These are phyloP conservation scores for Neocatenulostroma microsporum DNA, from an alignment of 2,329 filamentous ascomycete genomes.

Conservation along the genomic window DNA sequence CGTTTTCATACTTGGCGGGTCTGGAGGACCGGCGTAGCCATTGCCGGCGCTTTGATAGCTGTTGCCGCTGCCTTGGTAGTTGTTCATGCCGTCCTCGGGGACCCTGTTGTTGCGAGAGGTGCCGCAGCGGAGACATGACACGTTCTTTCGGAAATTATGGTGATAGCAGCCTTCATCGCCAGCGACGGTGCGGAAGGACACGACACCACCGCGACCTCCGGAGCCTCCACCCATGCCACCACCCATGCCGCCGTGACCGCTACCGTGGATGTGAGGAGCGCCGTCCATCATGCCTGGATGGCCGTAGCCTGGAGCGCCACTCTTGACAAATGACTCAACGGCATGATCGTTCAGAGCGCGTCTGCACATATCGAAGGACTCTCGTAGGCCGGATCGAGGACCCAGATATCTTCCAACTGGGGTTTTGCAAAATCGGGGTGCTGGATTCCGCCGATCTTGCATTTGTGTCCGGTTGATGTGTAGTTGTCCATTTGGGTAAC, in stretches of 20 bases:
- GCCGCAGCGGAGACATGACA: constrained; percentile 92
- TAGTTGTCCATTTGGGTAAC: no score
- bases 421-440: no score
- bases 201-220: constrained; percentile 55
- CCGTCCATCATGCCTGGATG: constrained; percentile 67
- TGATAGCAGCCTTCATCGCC: constrained; percentile 97
- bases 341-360: constrained; percentile 97
- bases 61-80: constrained; percentile 21
- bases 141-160: constrained; percentile 99
- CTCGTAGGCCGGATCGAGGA: no score
- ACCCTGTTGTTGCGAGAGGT: constrained; percentile 90
- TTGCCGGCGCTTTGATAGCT: no score
- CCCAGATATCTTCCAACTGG: no score
- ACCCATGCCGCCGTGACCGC: constrained; percentile 40
- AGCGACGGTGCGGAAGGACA: constrained; percentile 95
- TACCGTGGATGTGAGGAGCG: constrained; percentile 57
- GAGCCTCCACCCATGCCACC: constrained; percentile 54
- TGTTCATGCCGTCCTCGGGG: constrained; percentile 70
- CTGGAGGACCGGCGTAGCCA: constrained; percentile 64
- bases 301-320: constrained; percentile 31
- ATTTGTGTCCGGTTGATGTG: no score
- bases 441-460: no score
- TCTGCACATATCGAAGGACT: constrained; percentile 98
- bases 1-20: constrained; percentile 70
- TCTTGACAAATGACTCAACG: constrained; percentile 59